These are phyloP conservation scores for Blastobotrys muscicola DNA, from an alignment of 805 yeast genomes.

Conservation along the genomic window DNA sequence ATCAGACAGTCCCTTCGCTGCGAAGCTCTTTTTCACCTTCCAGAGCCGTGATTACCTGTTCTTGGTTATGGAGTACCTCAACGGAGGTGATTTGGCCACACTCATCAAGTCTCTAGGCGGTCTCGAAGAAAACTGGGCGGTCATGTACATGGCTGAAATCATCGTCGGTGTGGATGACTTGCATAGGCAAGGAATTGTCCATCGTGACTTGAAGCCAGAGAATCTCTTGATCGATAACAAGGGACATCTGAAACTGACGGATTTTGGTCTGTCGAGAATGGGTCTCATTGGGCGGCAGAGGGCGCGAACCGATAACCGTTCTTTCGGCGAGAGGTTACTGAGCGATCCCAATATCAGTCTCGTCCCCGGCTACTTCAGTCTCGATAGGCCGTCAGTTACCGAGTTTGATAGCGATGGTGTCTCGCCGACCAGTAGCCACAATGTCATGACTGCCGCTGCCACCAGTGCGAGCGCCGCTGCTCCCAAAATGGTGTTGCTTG, in stretches of 20 bases:
- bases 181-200: slow-evolving; percentile 82
- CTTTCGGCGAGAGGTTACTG: slow-evolving; percentile 6
- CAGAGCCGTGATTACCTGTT: slow-evolving; percentile 81
- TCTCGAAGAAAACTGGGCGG: slow-evolving; percentile 74
- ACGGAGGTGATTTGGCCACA: slow-evolving; percentile 94
- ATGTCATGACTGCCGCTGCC: background rate
- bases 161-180: slow-evolving; percentile 84
- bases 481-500: slow-evolving; percentile 38
- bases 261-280: slow-evolving; percentile 86
- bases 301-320: background rate
- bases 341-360: slow-evolving; percentile 22
- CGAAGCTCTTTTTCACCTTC: slow-evolving; percentile 76
- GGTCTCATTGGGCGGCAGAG: slow-evolving; percentile 74
- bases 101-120: slow-evolving; percentile 73
- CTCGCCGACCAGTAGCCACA: slow-evolving; percentile 3
- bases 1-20: slow-evolving; percentile 86
- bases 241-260: slow-evolving; percentile 90
- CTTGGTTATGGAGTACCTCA: slow-evolving; percentile 91
- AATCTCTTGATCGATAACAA: slow-evolving; percentile 73
- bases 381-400: slow-evolving; percentile 6
- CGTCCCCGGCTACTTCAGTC: slow-evolving; percentile 22
- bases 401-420: background rate
- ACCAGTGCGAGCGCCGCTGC: slow-evolving; percentile 2
- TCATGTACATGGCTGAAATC: slow-evolving; percentile 79
- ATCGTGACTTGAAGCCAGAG: slow-evolving; percentile 93